Base-by-base conservation (phyloP, 2,329 filamentous ascomycete species). In the Pleomassaria siparia region DNA sequence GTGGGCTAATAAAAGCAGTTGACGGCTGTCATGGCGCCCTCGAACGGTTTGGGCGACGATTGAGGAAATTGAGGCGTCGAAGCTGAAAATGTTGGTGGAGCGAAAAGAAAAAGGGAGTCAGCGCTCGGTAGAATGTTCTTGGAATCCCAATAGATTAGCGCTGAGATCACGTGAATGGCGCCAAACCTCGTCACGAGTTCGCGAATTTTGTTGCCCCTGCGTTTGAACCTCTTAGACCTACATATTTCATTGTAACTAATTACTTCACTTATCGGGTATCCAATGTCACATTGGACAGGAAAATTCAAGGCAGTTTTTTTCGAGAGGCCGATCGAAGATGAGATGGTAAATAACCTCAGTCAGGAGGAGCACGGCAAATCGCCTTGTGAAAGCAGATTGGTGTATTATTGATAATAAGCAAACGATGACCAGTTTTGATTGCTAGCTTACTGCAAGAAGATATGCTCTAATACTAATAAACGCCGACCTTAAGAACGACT, bases 1-100 rank as follows among this genome's bases (percentile, higher is more conserved):
- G n/a, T n/a, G 5, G 20, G 42, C 33, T 16, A 18, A n/a, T n/a
- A n/a, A n/a, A 22, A 24, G 35, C 28, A 20, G 18, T 43, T 46
- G 47, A 46, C 47, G 47, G 47, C 40, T 50, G 44, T 46, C 47
- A 43, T 18, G 7, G 15, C 28, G 37, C 37, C 32, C 3, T 26
- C 20, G 42, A 18, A 16, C 42, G 12, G 21, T 44, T 47, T 10
- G 20, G 41, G 49, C 10, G n/a, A 42, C 42, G 49, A 51, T 47
- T 49, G 40, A 24, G 30, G 20, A 22, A n/a, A 30, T 30, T 30
- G 29, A n/a, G 10, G 12, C 10, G 12, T 11, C 13, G 21, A 12
- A 46, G 16, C n/a, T 43, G 40, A 20, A 29, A 40, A 47, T 40
- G 15, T 25, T 40, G 25, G 16, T 11, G n/a, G 9, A 22, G 33